Percentiles rank a stretch among this genome's conserved stretches.
phyloP scores from a whole-genome alignment of 1,284 basidiomycete species.

The Fomitiporia mediterranea region DNA sequence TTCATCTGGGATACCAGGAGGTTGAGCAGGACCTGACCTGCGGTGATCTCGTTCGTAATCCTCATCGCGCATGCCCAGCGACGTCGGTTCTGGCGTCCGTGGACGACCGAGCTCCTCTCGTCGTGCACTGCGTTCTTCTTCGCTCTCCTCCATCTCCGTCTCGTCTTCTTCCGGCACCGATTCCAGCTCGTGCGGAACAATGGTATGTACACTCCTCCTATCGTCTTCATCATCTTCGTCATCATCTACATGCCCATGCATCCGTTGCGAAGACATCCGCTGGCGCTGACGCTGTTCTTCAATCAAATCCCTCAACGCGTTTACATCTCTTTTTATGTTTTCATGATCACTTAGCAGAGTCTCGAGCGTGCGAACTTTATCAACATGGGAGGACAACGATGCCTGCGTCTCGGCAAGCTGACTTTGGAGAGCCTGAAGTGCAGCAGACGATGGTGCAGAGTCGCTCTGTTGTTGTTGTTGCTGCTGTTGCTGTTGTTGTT shows the following conservation, averaged over 20 bases:
- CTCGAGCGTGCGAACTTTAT: slow-evolving; percentile 84
- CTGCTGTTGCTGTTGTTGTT: slow-evolving; percentile 30
- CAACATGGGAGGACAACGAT: slow-evolving; percentile 75
- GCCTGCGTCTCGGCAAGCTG: slow-evolving; percentile 86
- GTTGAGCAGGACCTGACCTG: slow-evolving; percentile 23
- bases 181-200: slow-evolving; percentile 65
- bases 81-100: slow-evolving; percentile 69
- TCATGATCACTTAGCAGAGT: slow-evolving; percentile 86
- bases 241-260: slow-evolving; percentile 26
- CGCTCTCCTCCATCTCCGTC: slow-evolving; percentile 45
- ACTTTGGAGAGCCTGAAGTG: slow-evolving; percentile 66
- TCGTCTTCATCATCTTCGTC: slow-evolving; percentile 53
- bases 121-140: slow-evolving; percentile 42
- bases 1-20: slow-evolving; percentile 45
- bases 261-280: slow-evolving; percentile 27
- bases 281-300: slow-evolving; percentile 41
- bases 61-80: slow-evolving; percentile 58
- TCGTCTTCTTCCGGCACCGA: slow-evolving; percentile 74
- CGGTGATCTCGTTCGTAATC: slow-evolving; percentile 27
- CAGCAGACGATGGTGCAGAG: slow-evolving; percentile 28
- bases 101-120: slow-evolving; percentile 62
- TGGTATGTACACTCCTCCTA: slow-evolving; percentile 55
- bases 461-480: slow-evolving; percentile 25
- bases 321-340: slow-evolving; percentile 77
- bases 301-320: slow-evolving; percentile 65